Conservation (phyloP, 1,284 basidiomycete species). For the Cutaneotrichosporon sp. region DNA sequence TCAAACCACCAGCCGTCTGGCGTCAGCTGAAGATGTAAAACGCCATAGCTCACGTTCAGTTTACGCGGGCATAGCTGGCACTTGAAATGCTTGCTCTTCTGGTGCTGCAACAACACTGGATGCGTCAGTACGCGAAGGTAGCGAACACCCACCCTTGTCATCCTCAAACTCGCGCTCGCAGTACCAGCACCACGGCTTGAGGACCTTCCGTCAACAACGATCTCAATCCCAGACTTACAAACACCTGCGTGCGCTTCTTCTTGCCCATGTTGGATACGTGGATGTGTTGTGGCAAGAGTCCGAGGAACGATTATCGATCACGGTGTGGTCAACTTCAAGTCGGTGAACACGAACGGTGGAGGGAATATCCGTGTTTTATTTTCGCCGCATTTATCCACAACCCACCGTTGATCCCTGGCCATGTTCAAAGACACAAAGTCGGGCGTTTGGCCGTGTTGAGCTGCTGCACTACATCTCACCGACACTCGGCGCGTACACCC, state of each 20-base stretch:
- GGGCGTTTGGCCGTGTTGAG: not conserved
- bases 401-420: not conserved
- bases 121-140: constrained; percentile 13
- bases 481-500: not conserved
- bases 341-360: too few relatives aligned
- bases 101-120: constrained; percentile 94
- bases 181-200: constrained; percentile 97
- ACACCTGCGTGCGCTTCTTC: constrained; percentile 46
- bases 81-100: constrained; percentile 99
- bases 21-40: constrained; percentile 7
- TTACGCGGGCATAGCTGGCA: constrained; percentile 92
- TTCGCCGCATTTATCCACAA: constrained; percentile 13
- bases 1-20: constrained; percentile 80
- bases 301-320: too few relatives aligned
- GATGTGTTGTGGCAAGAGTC: not conserved
- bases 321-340: not conserved
- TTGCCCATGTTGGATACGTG: constrained; percentile 43
- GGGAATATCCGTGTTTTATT: constrained; percentile 5
- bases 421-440: constrained; percentile 1
- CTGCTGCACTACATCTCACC: not conserved
- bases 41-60: constrained; percentile 57
- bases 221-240: constrained; percentile 30
- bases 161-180: constrained; percentile 98
- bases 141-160: constrained; percentile 70
- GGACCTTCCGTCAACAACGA: constrained; percentile 54